These are phyloP conservation scores for Colletotrichum siamense DNA, from an alignment of 2,329 filamentous ascomycete genomes.

Conservation along the genomic window DNA sequence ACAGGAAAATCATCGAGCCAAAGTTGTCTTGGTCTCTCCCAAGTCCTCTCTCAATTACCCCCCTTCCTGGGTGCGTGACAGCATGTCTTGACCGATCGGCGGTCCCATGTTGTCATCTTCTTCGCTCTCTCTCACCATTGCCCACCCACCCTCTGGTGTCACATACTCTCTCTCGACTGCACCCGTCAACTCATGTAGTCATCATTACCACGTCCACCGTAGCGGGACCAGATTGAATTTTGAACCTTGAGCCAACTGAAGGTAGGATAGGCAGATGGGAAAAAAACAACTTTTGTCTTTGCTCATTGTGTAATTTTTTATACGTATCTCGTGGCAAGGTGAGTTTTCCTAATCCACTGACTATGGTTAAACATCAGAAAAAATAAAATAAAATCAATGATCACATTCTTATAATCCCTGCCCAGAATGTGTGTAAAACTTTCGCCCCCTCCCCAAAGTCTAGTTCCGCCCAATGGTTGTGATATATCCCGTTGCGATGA, in stretches of 20 bases:
- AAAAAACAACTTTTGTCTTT: background rate
- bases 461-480: conserved; percentile 11
- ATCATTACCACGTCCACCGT: background rate
- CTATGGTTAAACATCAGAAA: conserved; percentile 9
- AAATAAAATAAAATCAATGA: background rate
- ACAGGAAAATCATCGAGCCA: background rate
- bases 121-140: background rate
- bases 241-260: background rate
- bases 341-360: background rate
- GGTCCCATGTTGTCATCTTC: background rate
- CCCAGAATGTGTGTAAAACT: conserved; percentile 13
- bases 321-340: background rate
- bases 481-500: background rate
- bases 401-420: conserved; percentile 13
- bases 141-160: background rate
- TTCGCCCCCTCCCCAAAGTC: background rate
- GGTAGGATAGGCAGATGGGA: background rate
- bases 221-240: background rate
- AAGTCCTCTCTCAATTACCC: background rate
- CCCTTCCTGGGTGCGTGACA: background rate
- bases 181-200: background rate
- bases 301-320: background rate
- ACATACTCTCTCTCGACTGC: background rate
- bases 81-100: background rate
- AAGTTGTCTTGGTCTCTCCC: background rate